A percentile compares a stretch with the other conserved stretches of the same genome.
phyloP scores from a whole-genome alignment of 1,284 basidiomycete genomes.

The Leccinum idahoense region DNA sequence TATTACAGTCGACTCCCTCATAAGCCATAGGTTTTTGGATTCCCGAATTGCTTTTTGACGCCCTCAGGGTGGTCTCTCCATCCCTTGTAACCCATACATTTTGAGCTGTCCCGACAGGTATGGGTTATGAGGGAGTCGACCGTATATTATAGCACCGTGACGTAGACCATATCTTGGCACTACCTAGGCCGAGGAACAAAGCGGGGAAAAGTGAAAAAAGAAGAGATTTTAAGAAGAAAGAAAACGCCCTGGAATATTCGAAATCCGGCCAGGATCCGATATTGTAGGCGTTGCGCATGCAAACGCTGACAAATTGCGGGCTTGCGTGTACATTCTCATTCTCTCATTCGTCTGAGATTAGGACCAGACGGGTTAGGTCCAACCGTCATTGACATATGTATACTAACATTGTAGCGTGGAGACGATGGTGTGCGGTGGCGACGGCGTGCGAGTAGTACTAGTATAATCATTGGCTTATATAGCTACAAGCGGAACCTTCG shows the following conservation, averaged over 20 bases:
- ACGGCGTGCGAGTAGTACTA: background rate
- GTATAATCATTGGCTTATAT: no score
- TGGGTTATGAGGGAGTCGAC: no score
- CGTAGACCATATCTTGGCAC: background rate
- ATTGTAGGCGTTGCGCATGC: background rate
- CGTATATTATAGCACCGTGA: background rate
- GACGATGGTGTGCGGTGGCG: background rate
- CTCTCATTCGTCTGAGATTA: background rate
- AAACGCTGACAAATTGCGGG: background rate
- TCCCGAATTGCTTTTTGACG: no score
- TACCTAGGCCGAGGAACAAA: background rate
- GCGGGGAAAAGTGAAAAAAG: background rate
- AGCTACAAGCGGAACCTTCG: no score
- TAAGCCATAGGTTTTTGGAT: no score
- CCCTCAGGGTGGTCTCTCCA: no score
- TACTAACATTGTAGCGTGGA: background rate
- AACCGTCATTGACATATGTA: background rate
- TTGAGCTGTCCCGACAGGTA: no score
- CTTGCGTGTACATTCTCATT: background rate
- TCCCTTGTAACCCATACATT: no score
- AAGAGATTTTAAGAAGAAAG: background rate
- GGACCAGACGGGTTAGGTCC: background rate
- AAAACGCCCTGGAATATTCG: background rate
- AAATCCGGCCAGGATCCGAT: background rate
- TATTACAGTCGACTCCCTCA: background rate